These are phyloP conservation scores for Podaxis sp. DNA, from an alignment of 768 basidiomycete genomes.

Conservation along the genomic window DNA sequence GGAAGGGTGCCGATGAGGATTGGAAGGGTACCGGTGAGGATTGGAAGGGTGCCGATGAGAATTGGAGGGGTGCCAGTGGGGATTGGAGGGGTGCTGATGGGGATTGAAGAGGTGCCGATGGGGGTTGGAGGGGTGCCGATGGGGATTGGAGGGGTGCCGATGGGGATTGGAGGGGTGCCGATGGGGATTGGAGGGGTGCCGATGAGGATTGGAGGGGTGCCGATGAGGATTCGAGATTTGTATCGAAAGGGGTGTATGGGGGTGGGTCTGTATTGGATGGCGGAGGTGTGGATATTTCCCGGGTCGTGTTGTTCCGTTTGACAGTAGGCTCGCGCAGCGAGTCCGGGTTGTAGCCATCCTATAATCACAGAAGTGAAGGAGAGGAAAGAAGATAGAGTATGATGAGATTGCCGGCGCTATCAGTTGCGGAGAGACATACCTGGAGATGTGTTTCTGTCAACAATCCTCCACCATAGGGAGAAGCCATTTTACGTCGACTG, in stretches of 20 bases:
- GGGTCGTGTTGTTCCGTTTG: not conserved
- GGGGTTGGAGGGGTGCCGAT: slow-evolving; percentile 19
- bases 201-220: slow-evolving; percentile 19
- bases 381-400: not conserved
- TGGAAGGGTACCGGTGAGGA: slow-evolving; percentile 1
- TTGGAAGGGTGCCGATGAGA: not conserved
- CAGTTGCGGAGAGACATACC: not conserved
- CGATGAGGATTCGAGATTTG: slow-evolving; percentile 7
- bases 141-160: not conserved
- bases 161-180: slow-evolving; percentile 2
- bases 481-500: not conserved
- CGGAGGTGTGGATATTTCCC: slow-evolving; percentile 14
- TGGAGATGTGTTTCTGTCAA: slow-evolving; percentile 6
- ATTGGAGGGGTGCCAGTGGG: not conserved
- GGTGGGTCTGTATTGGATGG: slow-evolving; percentile 18
- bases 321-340: slow-evolving; percentile 20
- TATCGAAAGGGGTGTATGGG: not conserved
- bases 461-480: slow-evolving; percentile 1
- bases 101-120: slow-evolving; percentile 28
- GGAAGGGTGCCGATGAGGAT: not conserved
- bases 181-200: slow-evolving; percentile 28
- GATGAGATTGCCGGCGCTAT: not conserved
- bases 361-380: not conserved
- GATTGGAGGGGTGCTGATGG: not conserved
- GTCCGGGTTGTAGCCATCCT: slow-evolving; percentile 30